phyloP scores from a whole-genome alignment of 352 stramenopile genomes.

The Halophytophthora batemanensis region DNA sequence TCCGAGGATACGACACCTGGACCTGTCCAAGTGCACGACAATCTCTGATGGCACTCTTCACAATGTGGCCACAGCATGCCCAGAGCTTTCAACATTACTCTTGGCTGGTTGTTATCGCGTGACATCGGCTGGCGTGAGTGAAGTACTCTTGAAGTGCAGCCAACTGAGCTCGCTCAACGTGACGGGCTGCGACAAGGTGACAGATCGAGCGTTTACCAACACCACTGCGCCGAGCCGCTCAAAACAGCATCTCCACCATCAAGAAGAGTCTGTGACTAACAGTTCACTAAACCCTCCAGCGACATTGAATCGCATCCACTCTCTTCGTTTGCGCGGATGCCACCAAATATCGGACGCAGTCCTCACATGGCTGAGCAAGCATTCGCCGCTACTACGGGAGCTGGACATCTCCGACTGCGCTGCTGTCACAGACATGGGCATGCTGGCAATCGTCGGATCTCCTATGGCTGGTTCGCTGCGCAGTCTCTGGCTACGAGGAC shows the following conservation, averaged over 20 bases:
- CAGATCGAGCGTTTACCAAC: slow-evolving; percentile 29
- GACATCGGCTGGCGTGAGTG: slow-evolving; percentile 19
- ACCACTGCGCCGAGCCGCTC: slow-evolving; percentile 1
- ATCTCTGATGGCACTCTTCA: slow-evolving; percentile 41
- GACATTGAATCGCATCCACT: slow-evolving; percentile 21
- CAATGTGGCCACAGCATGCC: slow-evolving; percentile 14
- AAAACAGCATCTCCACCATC: background rate
- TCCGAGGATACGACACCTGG: slow-evolving; percentile 35
- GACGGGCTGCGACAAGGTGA: slow-evolving; percentile 33
- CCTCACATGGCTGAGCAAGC: slow-evolving; percentile 35
- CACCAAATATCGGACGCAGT: slow-evolving; percentile 36
- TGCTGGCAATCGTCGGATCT: slow-evolving; percentile 67
- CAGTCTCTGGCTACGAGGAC: slow-evolving; percentile 62
- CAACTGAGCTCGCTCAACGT: slow-evolving; percentile 28
- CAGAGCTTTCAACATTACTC: slow-evolving; percentile 18
- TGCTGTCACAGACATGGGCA: slow-evolving; percentile 69
- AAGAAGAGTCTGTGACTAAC: slow-evolving; percentile 2
- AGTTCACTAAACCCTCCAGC: background rate
- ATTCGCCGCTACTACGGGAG: slow-evolving; percentile 61
- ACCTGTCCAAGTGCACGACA: slow-evolving; percentile 43
- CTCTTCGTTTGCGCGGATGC: slow-evolving; percentile 44
- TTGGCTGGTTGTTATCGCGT: slow-evolving; percentile 28
- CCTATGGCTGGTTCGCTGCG: slow-evolving; percentile 34
- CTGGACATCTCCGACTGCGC: slow-evolving; percentile 79
- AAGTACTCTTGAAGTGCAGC: slow-evolving; percentile 19